These are phyloP conservation scores for Nicotiana otophora DNA, from an alignment of 257 asterid species.

Conservation along the genomic window DNA sequence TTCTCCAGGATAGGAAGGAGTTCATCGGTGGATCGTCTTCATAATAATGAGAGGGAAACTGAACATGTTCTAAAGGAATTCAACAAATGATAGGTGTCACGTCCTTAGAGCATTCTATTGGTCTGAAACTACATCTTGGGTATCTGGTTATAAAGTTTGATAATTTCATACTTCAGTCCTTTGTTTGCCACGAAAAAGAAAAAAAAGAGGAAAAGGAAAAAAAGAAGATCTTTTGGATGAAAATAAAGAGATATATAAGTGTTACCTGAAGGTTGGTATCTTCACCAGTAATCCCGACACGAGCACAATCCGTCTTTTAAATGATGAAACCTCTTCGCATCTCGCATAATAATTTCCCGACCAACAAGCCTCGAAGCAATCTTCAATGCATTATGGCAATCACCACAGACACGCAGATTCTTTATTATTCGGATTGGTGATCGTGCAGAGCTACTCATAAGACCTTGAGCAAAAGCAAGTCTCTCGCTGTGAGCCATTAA, in stretches of 20 bases:
- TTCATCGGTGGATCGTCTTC: background rate
- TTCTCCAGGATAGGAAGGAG: background rate
- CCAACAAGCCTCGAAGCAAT: constrained; percentile 75
- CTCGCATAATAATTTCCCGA: constrained; percentile 64
- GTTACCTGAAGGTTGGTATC: constrained; percentile 20
- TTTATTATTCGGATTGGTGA: constrained; percentile 55
- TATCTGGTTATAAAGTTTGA: background rate
- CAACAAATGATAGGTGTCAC: background rate
- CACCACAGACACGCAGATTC: constrained; percentile 74
- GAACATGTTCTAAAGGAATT: background rate
- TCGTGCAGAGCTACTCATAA: constrained; percentile 61
- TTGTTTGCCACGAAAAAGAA: background rate
- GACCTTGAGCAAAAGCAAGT: constrained; percentile 80
- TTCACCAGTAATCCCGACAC: constrained; percentile 86
- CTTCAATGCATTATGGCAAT: constrained; percentile 81
- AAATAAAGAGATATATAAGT: background rate
- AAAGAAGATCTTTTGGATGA: background rate
- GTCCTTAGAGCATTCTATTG: background rate
- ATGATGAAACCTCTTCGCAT: constrained; percentile 84
- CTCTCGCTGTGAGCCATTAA: constrained; percentile 86
- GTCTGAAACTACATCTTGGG: background rate
- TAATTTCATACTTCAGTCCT: background rate
- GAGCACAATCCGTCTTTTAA: constrained; percentile 71
- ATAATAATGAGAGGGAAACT: background rate
- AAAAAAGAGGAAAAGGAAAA: background rate